phyloP scores from a whole-genome alignment of 495 filamentous ascomycete species.

The Podospora pseudocomata region DNA sequence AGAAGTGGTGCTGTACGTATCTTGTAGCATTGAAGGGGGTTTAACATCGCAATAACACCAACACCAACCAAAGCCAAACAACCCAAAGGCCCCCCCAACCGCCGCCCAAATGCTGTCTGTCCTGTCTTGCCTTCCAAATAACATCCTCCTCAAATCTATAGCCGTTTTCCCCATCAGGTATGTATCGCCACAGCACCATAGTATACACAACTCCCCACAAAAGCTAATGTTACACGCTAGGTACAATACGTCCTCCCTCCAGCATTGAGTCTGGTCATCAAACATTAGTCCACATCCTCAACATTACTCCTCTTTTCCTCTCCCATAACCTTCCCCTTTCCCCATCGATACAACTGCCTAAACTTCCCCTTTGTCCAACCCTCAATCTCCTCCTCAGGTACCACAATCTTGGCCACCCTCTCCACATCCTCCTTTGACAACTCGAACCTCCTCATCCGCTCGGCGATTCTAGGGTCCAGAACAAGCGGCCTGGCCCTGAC shows the following conservation, averaged over 20 bases:
- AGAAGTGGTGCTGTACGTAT: neutral
- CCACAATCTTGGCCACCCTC: constrained; percentile 56
- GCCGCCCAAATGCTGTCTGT: neutral
- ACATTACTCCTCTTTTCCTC: constrained; percentile 24
- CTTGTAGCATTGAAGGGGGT: neutral
- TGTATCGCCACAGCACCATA: neutral
- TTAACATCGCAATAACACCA: neutral
- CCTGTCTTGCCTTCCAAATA: neutral
- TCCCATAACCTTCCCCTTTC: constrained; percentile 27
- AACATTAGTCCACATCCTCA: constrained; percentile 24
- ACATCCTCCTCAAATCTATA: neutral
- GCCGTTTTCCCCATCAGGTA: neutral
- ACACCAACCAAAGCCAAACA: constrained; percentile 2
- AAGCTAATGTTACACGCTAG: neutral
- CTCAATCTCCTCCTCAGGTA: constrained; percentile 64
- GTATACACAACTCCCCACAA: neutral
- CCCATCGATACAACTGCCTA: constrained; percentile 44
- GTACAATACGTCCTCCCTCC: neutral
- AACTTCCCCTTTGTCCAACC: constrained; percentile 55
- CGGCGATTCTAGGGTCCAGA: constrained; percentile 71
- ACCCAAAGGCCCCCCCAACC: neutral
- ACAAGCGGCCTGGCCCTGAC: constrained; percentile 76
- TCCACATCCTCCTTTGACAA: constrained; percentile 63
- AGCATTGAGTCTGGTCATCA: neutral
- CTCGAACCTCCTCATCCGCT: constrained; percentile 77